Percentiles rank a stretch among this genome's conserved stretches.
Conservation (phyloP, 208 protist species). For the Leptomonas seymouri region DNA sequence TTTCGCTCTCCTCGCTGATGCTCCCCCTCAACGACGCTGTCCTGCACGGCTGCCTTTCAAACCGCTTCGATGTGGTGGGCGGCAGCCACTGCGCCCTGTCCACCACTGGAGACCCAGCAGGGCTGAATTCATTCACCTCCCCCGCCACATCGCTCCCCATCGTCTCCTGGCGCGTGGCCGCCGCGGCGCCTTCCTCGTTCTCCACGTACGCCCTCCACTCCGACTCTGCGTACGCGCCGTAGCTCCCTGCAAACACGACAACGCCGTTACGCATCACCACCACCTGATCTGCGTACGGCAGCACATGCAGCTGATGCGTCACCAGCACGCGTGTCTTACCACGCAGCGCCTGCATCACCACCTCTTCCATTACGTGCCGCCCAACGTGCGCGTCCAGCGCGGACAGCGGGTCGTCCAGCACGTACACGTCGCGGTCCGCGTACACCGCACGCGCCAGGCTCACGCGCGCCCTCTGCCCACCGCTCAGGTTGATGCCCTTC, state of each 20-base stretch:
- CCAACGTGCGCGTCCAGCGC: slow-evolving; percentile 93
- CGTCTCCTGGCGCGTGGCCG: not conserved
- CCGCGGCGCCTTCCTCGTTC: slow-evolving; percentile 11
- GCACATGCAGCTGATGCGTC: slow-evolving; percentile 94
- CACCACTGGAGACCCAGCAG: not conserved
- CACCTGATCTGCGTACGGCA: slow-evolving; percentile 78
- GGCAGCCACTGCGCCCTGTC: not conserved
- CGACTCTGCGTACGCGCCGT: slow-evolving; percentile 37
- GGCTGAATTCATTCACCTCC: slow-evolving; percentile 4
- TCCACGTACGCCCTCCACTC: slow-evolving; percentile 21
- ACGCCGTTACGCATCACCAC: slow-evolving; percentile 77
- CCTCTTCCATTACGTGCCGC: slow-evolving; percentile 57
- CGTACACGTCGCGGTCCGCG: slow-evolving; percentile 72
- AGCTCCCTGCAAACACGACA: slow-evolving; percentile 44
- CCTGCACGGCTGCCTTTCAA: not conserved
- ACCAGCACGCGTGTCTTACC: slow-evolving; percentile 90
- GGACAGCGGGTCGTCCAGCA: slow-evolving; percentile 93
- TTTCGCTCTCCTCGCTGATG: not conserved
- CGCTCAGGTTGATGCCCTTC: slow-evolving; percentile 65
- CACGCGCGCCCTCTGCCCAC: slow-evolving; percentile 87
- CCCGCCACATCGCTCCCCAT: not conserved
- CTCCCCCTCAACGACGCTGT: not conserved
- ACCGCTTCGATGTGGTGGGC: not conserved
- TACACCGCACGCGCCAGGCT: slow-evolving; percentile 84
- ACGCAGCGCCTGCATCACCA: slow-evolving; percentile 52